Evolutionary conservation across 78 protist species (phyloP).

Genomic region (Pigoraptor vietnamica): DNA sequence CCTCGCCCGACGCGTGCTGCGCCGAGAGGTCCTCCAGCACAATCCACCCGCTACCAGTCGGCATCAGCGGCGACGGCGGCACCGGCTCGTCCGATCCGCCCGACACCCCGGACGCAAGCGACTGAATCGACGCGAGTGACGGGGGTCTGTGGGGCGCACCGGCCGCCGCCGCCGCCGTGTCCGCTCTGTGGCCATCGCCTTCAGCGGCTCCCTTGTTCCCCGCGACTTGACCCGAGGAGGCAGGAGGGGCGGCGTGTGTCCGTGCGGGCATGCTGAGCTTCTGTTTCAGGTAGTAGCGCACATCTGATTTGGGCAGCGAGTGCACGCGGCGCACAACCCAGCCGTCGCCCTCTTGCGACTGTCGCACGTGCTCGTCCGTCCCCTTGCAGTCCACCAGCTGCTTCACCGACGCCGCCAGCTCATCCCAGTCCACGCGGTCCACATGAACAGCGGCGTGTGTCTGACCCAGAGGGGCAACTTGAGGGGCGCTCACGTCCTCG

Average conservation of each 20-base stretch:
- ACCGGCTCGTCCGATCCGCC: neutral
- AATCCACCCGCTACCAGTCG: neutral
- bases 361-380: neutral
- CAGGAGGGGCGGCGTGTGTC: too few species aligned
- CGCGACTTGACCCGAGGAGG: too few species aligned
- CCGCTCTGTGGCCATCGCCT: neutral
- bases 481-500: too few species aligned
- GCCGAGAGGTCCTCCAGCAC: neutral
- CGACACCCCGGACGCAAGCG: neutral
- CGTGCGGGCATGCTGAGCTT: neutral
- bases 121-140: neutral
- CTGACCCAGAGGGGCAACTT: too few species aligned
- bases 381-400: neutral
- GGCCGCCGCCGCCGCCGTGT: neutral
- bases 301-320: neutral
- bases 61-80: neutral
- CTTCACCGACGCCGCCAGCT: neutral
- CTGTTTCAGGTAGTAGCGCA: neutral
- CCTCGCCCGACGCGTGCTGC: neutral
- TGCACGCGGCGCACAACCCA: neutral
- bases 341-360: neutral
- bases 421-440: neutral
- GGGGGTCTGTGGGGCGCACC: too few species aligned
- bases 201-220: neutral
- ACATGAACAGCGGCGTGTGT: neutral